Evolutionary conservation across 129 eudicot species (phyloP).

Genomic region (Calendula officinalis): DNA sequence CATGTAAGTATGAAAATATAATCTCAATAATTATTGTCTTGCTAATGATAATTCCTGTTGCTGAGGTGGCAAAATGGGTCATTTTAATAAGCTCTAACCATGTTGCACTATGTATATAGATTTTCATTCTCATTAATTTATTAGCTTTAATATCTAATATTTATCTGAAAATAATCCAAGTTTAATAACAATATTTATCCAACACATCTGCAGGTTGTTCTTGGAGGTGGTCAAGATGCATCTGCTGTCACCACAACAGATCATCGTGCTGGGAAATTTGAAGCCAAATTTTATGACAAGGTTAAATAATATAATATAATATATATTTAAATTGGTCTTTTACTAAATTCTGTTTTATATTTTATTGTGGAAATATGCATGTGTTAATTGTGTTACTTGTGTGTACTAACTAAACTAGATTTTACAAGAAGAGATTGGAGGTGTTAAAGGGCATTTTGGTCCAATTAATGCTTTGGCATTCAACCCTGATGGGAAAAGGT

Average conservation of each 20-base stretch:
- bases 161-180: too few relatives aligned
- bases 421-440: slow-evolving; percentile 79
- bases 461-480: slow-evolving; percentile 97
- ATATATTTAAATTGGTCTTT: neutral
- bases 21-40: too few relatives aligned
- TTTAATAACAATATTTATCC: neutral
- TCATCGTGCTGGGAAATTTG: slow-evolving; percentile 99
- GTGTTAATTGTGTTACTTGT: neutral
- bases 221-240: slow-evolving; percentile 99
- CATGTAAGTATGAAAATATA: slow-evolving; percentile 52
- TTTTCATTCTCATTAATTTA: too few relatives aligned
- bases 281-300: slow-evolving; percentile 97
- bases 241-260: slow-evolving; percentile 88
- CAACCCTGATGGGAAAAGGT: slow-evolving; percentile 97
- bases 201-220: slow-evolving; percentile 65
- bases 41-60: too few relatives aligned
- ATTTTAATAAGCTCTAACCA: too few relatives aligned
- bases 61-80: too few relatives aligned
- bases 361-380: neutral
- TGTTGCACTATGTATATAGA: too few relatives aligned
- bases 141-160: too few relatives aligned
- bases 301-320: slow-evolving; percentile 24
- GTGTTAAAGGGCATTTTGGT: slow-evolving; percentile 93
- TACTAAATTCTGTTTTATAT: neutral
- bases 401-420: slow-evolving; percentile 34